Conservation (phyloP, 495 filamentous ascomycete species). For the Xylaria sp. region DNA sequence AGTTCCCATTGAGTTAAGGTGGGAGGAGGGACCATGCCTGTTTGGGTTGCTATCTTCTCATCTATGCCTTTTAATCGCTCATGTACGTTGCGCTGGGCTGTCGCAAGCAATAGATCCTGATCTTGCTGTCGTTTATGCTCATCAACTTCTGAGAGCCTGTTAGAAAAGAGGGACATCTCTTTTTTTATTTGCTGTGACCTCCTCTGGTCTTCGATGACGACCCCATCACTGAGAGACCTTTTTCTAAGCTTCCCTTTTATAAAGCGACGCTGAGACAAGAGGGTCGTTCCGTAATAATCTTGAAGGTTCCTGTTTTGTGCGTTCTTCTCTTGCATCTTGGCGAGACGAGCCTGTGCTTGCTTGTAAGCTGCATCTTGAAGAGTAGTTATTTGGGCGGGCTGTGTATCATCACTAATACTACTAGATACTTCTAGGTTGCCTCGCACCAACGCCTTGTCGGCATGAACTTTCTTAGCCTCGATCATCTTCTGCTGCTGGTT, state of each 20-base stretch:
- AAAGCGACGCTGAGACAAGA: constrained; percentile 52
- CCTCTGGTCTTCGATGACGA: constrained; percentile 67
- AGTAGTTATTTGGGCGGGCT: constrained; percentile 56
- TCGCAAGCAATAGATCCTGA: constrained; percentile 74
- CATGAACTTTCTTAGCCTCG: constrained; percentile 44
- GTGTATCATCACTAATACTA: constrained; percentile 42
- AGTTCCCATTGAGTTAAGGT: constrained; percentile 79
- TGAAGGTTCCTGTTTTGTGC: constrained; percentile 63
- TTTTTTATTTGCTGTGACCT: constrained; percentile 75
- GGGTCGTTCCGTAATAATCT: constrained; percentile 71
- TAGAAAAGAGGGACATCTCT: constrained; percentile 80
- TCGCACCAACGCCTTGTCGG: constrained; percentile 37
- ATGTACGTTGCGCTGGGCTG: constrained; percentile 84
- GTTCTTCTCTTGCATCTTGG: constrained; percentile 77
- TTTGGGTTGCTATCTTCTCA: constrained; percentile 75
- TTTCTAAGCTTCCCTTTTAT: constrained; percentile 64
- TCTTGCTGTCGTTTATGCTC: constrained; percentile 76
- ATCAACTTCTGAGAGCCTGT: constrained; percentile 71
- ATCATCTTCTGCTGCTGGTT: constrained; percentile 65
- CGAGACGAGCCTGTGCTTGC: constrained; percentile 80
- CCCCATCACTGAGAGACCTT: constrained; percentile 74
- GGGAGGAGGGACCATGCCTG: constrained; percentile 74
- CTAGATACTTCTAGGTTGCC: constrained; percentile 38
- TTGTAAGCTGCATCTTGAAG: constrained; percentile 86
- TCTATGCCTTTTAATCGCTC: constrained; percentile 80